These are phyloP conservation scores for Rhynchospora tenuis DNA, from an alignment of 176 grass and related monocot species.

Conservation along the genomic window DNA sequence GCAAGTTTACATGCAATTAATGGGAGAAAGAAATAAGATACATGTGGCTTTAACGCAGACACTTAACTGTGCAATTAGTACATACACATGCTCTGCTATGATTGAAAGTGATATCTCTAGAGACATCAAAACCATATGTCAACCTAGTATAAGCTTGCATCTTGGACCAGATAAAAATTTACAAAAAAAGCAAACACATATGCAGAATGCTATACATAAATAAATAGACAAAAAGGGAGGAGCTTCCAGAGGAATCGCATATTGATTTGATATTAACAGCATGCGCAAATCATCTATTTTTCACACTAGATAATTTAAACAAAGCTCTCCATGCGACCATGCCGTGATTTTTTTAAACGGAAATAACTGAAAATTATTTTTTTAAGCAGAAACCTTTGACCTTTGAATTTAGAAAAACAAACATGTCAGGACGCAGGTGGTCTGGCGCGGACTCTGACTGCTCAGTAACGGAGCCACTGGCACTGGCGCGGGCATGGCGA, in stretches of 20 bases:
- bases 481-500: no score
- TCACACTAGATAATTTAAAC: not conserved
- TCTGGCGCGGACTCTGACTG: no score
- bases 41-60: constrained; percentile 1
- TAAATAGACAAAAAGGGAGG: not conserved
- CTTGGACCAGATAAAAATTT: not conserved
- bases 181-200: not conserved
- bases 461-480: no score
- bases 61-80: constrained; percentile 8
- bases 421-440: no score
- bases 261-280: not conserved
- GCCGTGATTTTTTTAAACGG: no score
- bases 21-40: not conserved
- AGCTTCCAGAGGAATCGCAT: not conserved
- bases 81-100: not conserved
- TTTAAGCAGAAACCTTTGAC: no score
- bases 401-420: no score
- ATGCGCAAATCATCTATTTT: constrained; percentile 17
- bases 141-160: not conserved
- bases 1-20: not conserved
- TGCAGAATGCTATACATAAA: not conserved
- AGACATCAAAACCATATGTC: not conserved
- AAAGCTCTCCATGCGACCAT: no score
- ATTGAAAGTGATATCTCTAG: not conserved
- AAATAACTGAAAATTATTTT: no score